A percentile compares a stretch with the other conserved stretches of the same genome.
These are phyloP conservation scores for Inga laurina DNA, from an alignment of 306 rosid genomes.

Conservation along the genomic window DNA sequence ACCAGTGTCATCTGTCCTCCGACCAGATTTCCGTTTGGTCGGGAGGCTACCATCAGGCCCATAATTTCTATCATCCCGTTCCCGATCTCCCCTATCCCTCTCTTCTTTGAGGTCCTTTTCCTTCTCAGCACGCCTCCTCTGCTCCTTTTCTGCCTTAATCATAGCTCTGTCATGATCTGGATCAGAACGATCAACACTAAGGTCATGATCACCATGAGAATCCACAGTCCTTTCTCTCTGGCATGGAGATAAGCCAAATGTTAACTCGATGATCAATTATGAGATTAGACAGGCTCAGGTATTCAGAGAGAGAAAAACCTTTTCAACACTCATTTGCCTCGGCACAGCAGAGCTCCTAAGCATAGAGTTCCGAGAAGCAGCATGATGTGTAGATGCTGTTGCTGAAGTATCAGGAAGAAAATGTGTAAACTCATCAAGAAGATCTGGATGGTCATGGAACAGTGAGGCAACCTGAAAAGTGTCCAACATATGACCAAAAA, in stretches of 20 bases:
- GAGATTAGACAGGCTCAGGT: slow-evolving; percentile 25
- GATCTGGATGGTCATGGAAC: slow-evolving; percentile 82
- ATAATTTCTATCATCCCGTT: slow-evolving; percentile 76
- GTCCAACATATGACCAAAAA: slow-evolving; percentile 30
- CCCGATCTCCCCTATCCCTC: slow-evolving; percentile 76
- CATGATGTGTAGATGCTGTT: slow-evolving; percentile 59
- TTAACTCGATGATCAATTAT: slow-evolving; percentile 35
- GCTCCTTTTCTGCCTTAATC: slow-evolving; percentile 79
- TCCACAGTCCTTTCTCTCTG: slow-evolving; percentile 77
- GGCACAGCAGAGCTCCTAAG: slow-evolving; percentile 84
- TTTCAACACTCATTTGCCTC: slow-evolving; percentile 66
- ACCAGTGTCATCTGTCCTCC: slow-evolving; percentile 68
- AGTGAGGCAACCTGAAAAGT: slow-evolving; percentile 79
- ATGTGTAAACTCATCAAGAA: slow-evolving; percentile 83
- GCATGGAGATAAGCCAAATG: slow-evolving; percentile 34
- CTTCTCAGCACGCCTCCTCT: slow-evolving; percentile 78
- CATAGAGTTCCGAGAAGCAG: slow-evolving; percentile 58
- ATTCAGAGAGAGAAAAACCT: slow-evolving; percentile 52
- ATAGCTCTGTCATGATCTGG: slow-evolving; percentile 70
- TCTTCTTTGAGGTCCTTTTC: slow-evolving; percentile 87
- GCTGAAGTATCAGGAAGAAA: slow-evolving; percentile 84
- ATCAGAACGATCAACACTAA: slow-evolving; percentile 88
- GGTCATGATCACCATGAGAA: slow-evolving; percentile 77
- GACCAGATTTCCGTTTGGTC: slow-evolving; percentile 63
- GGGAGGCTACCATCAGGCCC: slow-evolving; percentile 70